Percentiles rank a stretch among this genome's conserved stretches.
phyloP scores from a whole-genome alignment of 768 basidiomycete species.

The Tylopilus subfusipes region DNA sequence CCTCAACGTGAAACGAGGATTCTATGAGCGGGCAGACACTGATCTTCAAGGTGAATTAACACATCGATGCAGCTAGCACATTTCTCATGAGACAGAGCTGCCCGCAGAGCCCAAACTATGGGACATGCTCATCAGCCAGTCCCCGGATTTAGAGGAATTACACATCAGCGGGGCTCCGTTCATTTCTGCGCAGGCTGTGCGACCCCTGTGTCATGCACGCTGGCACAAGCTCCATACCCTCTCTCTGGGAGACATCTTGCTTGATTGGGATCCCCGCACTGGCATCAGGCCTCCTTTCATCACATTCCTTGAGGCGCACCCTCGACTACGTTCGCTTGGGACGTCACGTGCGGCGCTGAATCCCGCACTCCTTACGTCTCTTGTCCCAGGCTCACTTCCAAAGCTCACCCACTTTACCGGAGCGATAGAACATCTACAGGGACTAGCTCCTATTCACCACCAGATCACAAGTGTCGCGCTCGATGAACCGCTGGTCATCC shows the following conservation, averaged over 20 bases:
- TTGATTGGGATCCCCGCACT: slow-evolving; percentile 47
- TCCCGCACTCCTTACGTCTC: slow-evolving; percentile 48
- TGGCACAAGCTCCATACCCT: slow-evolving; percentile 67
- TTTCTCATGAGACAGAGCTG: slow-evolving; percentile 21
- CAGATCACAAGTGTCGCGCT: slow-evolving; percentile 56
- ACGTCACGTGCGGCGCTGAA: slow-evolving; percentile 53
- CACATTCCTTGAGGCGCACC: slow-evolving; percentile 65
- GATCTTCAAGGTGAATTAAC: slow-evolving; percentile 48
- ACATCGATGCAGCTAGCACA: background rate
- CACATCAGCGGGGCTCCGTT: slow-evolving; percentile 37
- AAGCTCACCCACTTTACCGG: slow-evolving; percentile 60
- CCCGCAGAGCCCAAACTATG: slow-evolving; percentile 41
- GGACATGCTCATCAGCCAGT: slow-evolving; percentile 66
- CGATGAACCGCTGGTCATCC: slow-evolving; percentile 62
- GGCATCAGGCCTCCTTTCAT: slow-evolving; percentile 57
- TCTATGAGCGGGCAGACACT: slow-evolving; percentile 56
- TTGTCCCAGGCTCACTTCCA: slow-evolving; percentile 46
- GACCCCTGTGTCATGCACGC: slow-evolving; percentile 52
- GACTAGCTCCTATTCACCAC: slow-evolving; percentile 45
- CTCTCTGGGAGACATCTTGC: slow-evolving; percentile 60
- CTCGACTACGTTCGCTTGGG: slow-evolving; percentile 45
- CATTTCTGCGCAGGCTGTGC: slow-evolving; percentile 43
- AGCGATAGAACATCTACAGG: slow-evolving; percentile 63
- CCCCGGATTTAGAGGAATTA: slow-evolving; percentile 65
- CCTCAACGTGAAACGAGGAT: slow-evolving; percentile 55